phyloP scores from a whole-genome alignment of 441 rosid genomes.

The Erodium trifolium region DNA sequence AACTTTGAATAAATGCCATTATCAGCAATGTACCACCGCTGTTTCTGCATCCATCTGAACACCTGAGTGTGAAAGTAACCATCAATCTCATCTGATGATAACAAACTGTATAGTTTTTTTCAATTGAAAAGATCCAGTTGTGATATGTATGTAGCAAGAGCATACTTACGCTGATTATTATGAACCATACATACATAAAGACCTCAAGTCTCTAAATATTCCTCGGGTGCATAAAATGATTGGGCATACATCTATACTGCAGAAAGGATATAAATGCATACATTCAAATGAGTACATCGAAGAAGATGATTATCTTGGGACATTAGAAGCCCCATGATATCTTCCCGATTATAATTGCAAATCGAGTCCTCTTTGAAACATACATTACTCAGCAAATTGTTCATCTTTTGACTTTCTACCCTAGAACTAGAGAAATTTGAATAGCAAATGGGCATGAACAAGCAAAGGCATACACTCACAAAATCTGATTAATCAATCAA shows the following conservation, averaged over 20 bases:
- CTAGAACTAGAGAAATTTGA: not conserved
- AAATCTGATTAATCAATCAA: not conserved
- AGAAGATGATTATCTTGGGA: not conserved
- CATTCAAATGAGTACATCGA: not conserved
- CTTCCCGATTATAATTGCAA: not conserved
- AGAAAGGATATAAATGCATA: not conserved
- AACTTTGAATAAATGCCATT: slow-evolving; percentile 79
- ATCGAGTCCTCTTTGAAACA: not conserved
- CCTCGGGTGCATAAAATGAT: not conserved
- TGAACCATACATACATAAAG: not conserved
- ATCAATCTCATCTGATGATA: not conserved
- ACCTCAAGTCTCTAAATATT: not conserved
- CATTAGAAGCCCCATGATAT: not conserved
- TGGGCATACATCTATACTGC: not conserved
- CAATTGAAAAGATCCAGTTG: not conserved
- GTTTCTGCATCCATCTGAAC: slow-evolving; percentile 96
- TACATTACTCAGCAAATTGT: not conserved
- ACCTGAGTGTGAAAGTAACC: slow-evolving; percentile 34
- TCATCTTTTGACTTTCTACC: not conserved
- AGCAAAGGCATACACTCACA: not conserved
- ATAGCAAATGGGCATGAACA: not conserved
- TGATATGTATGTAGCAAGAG: not conserved
- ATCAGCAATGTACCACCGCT: slow-evolving; percentile 78
- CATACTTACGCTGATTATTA: not conserved
- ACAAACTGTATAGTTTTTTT: not conserved